Percentiles rank a stretch among this genome's conserved stretches.
These are phyloP conservation scores for Coelastrella sp. DNA, from an alignment of 139 green algal genomes.

Conservation along the genomic window DNA sequence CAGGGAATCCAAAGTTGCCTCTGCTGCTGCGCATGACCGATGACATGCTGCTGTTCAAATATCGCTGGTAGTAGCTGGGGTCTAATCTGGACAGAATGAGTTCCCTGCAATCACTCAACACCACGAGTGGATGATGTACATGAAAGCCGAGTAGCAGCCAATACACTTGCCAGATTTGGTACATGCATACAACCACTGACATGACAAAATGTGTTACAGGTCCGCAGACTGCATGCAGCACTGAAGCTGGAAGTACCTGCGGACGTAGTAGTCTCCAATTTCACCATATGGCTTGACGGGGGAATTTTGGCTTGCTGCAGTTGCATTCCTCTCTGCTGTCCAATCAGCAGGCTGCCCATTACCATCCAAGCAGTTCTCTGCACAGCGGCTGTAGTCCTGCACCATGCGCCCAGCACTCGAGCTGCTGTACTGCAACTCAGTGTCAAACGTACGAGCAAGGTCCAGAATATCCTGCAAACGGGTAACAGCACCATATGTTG, in stretches of 20 bases:
- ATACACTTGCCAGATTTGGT: no score
- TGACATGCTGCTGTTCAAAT: not conserved
- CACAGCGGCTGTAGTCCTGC: constrained; percentile 45
- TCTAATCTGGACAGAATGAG: constrained; percentile 33
- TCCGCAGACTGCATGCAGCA: no score
- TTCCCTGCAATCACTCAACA: no score
- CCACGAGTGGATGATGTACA: no score
- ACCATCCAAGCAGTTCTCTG: constrained; percentile 8
- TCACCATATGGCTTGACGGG: constrained; percentile 26
- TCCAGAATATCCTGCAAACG: constrained; percentile 51
- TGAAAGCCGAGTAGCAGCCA: not conserved
- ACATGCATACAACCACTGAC: no score
- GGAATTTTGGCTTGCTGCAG: constrained; percentile 9
- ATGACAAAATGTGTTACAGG: not conserved
- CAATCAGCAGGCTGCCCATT: constrained; percentile 12
- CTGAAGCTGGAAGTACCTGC: no score
- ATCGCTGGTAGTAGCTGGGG: constrained; percentile 43
- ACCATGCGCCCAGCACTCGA: constrained; percentile 38
- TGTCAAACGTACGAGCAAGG: constrained; percentile 14
- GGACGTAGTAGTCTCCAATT: constrained; percentile 45
- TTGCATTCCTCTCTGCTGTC: not conserved
- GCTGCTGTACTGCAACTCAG: constrained; percentile 1
- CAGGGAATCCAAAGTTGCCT: not conserved
- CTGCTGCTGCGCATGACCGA: not conserved
- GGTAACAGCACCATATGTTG: not conserved